Evolutionary conservation across 768 basidiomycete genomes (phyloP), one percentile per base, ranked within the genome.

Genomic region (Kwoniella dendrophila): DNA sequence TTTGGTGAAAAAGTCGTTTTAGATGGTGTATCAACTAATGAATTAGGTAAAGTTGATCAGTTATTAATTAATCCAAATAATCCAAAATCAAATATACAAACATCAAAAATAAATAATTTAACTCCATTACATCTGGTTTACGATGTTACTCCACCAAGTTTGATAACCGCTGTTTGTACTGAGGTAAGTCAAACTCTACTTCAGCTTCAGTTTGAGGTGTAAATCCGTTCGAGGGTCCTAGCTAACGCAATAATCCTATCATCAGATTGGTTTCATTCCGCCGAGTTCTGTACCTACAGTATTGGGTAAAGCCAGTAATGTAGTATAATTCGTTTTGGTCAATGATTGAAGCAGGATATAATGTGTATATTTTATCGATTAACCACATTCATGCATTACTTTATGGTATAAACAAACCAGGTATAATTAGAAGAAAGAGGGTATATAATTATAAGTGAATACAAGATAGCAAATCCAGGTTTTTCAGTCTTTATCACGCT

Each of bases 21-120:
- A 56, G 96, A 99, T 78, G 89, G 89, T 20, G 93, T 99, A 69
- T 92, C 90, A 44, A 92, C 90, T 79, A 99, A 99, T 72, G 96
- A 99, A 80, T 82, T 97, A 40, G 96, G 95, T 90, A 68, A 76
- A 26, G 34, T 40, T 7, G 56, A 59, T 0, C 56, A 40, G 2
- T 29, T 72, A 30, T 29, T 69, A n/a, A 43, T 47, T n/a, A 34
- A 69, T 8, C 61, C 64, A 5, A 32, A 56, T 43, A 41, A 52
- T 32, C 52, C 34, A 20, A 51, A 14, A 32, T 50, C 44, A 29
- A 54, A 56, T 78, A 61, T 51, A 22, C 51, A 51, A 33, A 48
- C 16, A 24, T 24, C 29, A 24, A 38, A 40, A 16, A 54, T 52
- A 41, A 43, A 43, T 38, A 53, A 45, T 40, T 82, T 96, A 16